phyloP scores from a whole-genome alignment of 1,284 basidiomycete genomes.

The Malassezia brasiliensis region DNA sequence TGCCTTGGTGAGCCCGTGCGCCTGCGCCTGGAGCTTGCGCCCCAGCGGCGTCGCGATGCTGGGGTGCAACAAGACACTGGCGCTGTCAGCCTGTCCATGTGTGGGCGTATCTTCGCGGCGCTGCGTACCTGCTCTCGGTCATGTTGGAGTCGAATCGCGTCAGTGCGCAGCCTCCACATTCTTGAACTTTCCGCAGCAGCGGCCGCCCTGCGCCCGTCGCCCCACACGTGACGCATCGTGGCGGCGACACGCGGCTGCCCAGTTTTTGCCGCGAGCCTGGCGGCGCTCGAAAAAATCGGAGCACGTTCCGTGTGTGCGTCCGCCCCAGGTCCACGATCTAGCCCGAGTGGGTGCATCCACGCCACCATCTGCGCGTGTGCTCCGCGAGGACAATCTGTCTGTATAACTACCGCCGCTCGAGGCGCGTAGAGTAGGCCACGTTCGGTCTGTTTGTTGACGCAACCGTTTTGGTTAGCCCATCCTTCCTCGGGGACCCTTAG shows the following conservation, averaged over 20 bases:
- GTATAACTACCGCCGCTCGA: neutral
- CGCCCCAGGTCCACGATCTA: too few species aligned
- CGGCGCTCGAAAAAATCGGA: too few species aligned
- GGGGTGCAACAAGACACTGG: conserved; percentile 13
- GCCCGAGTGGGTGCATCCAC: too few species aligned
- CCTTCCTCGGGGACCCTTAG: too few species aligned
- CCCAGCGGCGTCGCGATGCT: conserved; percentile 20
- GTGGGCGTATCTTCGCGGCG: neutral
- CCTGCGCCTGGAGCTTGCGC: conserved; percentile 36
- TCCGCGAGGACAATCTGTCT: neutral
- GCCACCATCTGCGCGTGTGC: too few species aligned
- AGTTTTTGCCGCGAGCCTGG: too few species aligned
- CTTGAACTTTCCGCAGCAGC: neutral
- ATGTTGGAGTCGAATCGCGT: neutral
- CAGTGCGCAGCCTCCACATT: neutral
- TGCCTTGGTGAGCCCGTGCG: conserved; percentile 28
- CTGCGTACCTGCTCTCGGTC: neutral
- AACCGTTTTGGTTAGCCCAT: too few species aligned
- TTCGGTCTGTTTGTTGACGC: neutral
- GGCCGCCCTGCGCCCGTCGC: too few species aligned
- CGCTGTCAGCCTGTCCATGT: neutral
- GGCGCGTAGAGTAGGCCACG: neutral
- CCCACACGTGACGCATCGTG: too few species aligned
- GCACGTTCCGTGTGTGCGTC: too few species aligned
- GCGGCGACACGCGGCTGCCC: too few species aligned